A percentile compares a stretch with the other conserved stretches of the same genome.
These are phyloP conservation scores for Pseudovirgaria hyperparasitica DNA, from an alignment of 2,329 filamentous ascomycete genomes.

Conservation along the genomic window DNA sequence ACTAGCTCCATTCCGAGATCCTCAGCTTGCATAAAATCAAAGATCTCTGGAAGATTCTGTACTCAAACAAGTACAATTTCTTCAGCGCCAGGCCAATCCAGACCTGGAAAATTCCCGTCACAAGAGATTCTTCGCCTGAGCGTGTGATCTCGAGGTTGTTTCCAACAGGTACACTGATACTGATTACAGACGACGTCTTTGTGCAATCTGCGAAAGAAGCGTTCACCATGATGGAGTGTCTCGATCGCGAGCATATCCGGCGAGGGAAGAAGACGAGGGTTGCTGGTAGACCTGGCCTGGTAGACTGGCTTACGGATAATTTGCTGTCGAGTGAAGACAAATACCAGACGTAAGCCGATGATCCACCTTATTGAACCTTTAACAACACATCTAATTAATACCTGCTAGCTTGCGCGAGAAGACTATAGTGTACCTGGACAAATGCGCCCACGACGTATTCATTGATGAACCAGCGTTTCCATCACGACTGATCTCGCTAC, in stretches of 20 bases:
- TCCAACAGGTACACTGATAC: slow-evolving; percentile 13
- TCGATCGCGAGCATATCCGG: slow-evolving; percentile 2
- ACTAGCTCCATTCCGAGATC: slow-evolving; percentile 11
- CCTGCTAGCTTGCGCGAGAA: background rate
- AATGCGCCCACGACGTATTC: background rate
- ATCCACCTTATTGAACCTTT: background rate
- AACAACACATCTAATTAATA: background rate
- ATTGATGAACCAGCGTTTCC: background rate
- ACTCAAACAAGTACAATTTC: slow-evolving; percentile 6
- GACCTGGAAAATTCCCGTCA: slow-evolving; percentile 1
- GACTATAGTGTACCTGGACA: background rate
- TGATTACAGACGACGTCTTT: slow-evolving; percentile 23
- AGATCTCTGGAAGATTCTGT: slow-evolving; percentile 8
- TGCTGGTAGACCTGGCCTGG: slow-evolving; percentile 2
- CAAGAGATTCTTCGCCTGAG: background rate
- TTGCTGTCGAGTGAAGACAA: background rate
- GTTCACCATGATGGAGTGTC: slow-evolving; percentile 12
- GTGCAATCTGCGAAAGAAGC: slow-evolving; percentile 15
- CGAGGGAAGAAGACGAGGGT: slow-evolving; percentile 1
- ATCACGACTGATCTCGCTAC: background rate
- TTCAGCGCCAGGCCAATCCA: slow-evolving; percentile 8
- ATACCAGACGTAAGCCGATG: background rate
- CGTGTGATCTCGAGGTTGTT: slow-evolving; percentile 15
- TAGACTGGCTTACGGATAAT: background rate
- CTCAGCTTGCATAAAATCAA: slow-evolving; percentile 10